Conservation (phyloP, 805 yeast species). For the Barnettozyma sucrosica region DNA sequence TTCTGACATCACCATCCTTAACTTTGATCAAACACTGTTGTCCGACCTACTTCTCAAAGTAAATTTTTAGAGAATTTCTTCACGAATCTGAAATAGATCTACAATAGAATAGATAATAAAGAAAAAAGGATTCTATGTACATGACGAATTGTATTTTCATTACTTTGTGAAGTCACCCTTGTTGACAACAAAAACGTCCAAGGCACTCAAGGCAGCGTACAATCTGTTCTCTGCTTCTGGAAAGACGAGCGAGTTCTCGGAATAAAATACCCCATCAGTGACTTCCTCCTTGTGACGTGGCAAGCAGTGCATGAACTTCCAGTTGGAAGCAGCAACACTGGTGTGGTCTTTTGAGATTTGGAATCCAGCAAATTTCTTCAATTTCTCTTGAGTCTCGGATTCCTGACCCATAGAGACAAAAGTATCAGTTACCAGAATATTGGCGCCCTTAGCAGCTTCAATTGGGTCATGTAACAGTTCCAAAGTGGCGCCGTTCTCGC, state of each 20-base stretch:
- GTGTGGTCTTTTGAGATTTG: slow-evolving; percentile 72
- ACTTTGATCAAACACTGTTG: slow-evolving; percentile 2
- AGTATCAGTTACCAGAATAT: slow-evolving; percentile 90
- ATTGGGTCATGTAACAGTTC: slow-evolving; percentile 66
- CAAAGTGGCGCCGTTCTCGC: slow-evolving; percentile 45
- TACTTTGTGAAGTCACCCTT: slow-evolving; percentile 51
- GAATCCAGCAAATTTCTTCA: slow-evolving; percentile 80
- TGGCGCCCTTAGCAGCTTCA: slow-evolving; percentile 67
- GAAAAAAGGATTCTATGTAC: neutral
- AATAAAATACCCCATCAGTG: slow-evolving; percentile 85
- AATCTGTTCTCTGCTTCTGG: slow-evolving; percentile 94
- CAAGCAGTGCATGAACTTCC: slow-evolving; percentile 96
- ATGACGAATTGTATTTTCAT: neutral
- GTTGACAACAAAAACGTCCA: slow-evolving; percentile 84
- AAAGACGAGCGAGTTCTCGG: slow-evolving; percentile 79
- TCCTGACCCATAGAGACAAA: slow-evolving; percentile 99
- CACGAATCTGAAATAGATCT: no score
- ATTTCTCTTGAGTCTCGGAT: slow-evolving; percentile 59
- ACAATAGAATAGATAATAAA: no score
- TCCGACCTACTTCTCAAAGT: slow-evolving; percentile 11
- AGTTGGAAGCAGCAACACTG: slow-evolving; percentile 52
- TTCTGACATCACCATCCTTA: slow-evolving; percentile 8
- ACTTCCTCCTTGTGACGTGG: slow-evolving; percentile 97
- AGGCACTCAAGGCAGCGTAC: slow-evolving; percentile 91
- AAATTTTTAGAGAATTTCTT: slow-evolving; percentile 11